Evolutionary conservation across 495 filamentous ascomycete genomes (phyloP), one percentile per base, ranked within the genome.

Genomic region (Staphylotrichum tortipilum): DNA sequence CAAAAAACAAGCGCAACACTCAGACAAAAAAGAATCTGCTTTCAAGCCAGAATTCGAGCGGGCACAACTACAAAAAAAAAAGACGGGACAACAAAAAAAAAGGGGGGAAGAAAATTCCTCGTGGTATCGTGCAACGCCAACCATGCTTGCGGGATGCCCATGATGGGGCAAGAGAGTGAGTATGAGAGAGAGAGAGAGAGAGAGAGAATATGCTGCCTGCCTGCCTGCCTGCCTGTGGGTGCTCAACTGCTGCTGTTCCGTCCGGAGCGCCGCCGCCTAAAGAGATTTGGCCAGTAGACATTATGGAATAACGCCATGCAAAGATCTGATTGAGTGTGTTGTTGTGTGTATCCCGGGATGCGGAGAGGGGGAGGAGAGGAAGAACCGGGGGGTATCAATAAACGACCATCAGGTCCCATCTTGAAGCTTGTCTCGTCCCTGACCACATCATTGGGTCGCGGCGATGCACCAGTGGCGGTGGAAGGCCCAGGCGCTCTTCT

Each of bases 401-500:
- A 49, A 52, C 35, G 56, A 60, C 50, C 51, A 53, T 57, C 50
- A 37, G n/a, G 50, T 53, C 24, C 44, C 38, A 36, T 54, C 15
- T 14, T 15, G 21, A 29, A 34, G 37, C 29, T 39, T 42, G 34
- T 29, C 18, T 12, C 21, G 22, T 14, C 19, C 17, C 10, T 19
- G n/a, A 12, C 48, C 22, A 1, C 44, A 45, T 68, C 58, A 76
- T 68, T 70, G 68, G 36, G 70, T 64, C 31, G 89, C 85, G 43
- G 86, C 86, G 36, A 88, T 84, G 67, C 92, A 98, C 92, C 92
- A 98, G 68, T 96, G 91, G 37, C 92, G 82, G 62, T 98, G 92
- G 66, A 87, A 95, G 11, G 92, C 88, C 92, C 92, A 98, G 8
- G 92, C 92, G 55, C 88, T 89, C 74, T 98, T 97, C 68, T 98